phyloP scores from a whole-genome alignment of 352 stramenopile genomes.

The Paralagenidium karlingii region DNA sequence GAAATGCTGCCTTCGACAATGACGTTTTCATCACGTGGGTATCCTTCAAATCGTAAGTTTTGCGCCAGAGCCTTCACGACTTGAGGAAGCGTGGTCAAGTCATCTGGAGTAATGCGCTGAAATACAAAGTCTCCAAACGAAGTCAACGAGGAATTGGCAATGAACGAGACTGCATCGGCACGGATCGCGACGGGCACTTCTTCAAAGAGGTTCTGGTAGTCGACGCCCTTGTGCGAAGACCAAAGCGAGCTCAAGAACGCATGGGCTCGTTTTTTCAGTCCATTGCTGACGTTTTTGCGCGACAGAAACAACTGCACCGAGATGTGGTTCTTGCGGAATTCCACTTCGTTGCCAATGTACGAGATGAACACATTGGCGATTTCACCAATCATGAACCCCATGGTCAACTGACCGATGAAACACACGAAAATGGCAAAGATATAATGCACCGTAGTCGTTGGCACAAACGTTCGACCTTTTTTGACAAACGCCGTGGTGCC shows the following conservation, averaged over 20 bases:
- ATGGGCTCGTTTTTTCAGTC: conserved; percentile 27
- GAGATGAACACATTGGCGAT: conserved; percentile 59
- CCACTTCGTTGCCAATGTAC: conserved; percentile 55
- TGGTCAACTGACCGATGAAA: conserved; percentile 36
- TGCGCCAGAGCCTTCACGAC: conserved; percentile 18
- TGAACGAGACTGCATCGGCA: conserved; percentile 32
- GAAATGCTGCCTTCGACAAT: conserved; percentile 50
- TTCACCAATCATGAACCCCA: conserved; percentile 66
- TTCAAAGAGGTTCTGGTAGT: conserved; percentile 43
- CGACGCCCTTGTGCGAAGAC: conserved; percentile 44
- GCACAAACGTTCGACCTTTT: conserved; percentile 38
- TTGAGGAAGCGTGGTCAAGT: conserved; percentile 7
- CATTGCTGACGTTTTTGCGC: conserved; percentile 28
- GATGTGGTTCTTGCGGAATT: conserved; percentile 61
- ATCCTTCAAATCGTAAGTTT: conserved; percentile 41
- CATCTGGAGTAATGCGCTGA: conserved; percentile 21
- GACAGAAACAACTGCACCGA: conserved; percentile 41
- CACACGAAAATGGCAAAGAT: conserved; percentile 32
- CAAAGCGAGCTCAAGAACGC: conserved; percentile 44
- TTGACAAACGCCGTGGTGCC: conserved; percentile 49
- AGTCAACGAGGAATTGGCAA: conserved; percentile 22
- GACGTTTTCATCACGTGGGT: conserved; percentile 39
- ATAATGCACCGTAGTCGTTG: conserved; percentile 25
- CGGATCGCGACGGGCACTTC: conserved; percentile 30
- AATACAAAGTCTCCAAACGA: conserved; percentile 28